Evolutionary conservation across 108 stramenopile species (phyloP).

Genomic region (Licmophora abbreviata): DNA sequence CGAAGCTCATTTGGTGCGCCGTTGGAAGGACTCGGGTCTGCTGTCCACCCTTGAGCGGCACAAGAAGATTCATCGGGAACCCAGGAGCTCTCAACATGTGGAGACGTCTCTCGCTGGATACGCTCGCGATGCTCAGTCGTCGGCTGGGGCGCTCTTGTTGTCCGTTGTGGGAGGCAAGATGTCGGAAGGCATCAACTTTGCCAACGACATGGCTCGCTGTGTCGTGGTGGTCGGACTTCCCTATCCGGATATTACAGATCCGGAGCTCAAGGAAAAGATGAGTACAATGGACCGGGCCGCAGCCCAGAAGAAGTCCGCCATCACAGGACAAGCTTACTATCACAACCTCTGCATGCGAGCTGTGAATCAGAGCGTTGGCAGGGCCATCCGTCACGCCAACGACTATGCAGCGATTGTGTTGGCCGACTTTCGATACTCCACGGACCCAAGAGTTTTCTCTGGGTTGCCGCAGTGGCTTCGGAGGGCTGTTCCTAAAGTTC

Average conservation of each 20-base stretch:
- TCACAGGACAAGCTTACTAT: constrained; percentile 72
- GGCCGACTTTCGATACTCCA: constrained; percentile 80
- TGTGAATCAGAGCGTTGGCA: constrained; percentile 97
- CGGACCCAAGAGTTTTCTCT: constrained; percentile 41
- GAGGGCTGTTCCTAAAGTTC: neutral
- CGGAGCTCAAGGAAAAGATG: constrained; percentile 92
- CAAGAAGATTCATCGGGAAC: constrained; percentile 77
- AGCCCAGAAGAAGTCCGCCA: constrained; percentile 1
- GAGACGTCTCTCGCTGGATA: constrained; percentile 67
- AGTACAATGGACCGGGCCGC: constrained; percentile 30
- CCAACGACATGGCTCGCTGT: constrained; percentile 91
- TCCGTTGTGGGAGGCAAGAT: constrained; percentile 97
- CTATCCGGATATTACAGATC: constrained; percentile 95
- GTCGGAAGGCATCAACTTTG: constrained; percentile 98
- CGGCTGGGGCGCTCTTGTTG: constrained; percentile 77
- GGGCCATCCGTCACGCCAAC: constrained; percentile 91
- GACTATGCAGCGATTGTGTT: constrained; percentile 92
- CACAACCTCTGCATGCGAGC: constrained; percentile 94
- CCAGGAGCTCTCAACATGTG: constrained; percentile 63
- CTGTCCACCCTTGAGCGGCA: constrained; percentile 41
- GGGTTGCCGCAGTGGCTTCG: constrained; percentile 78
- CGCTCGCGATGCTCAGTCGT: constrained; percentile 33
- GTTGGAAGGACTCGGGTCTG: constrained; percentile 59
- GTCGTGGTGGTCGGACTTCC: constrained; percentile 97
- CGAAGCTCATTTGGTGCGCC: constrained; percentile 68